A percentile compares a stretch with the other conserved stretches of the same genome.
phyloP scores from a whole-genome alignment of 2,329 filamentous ascomycete species.

The Beauveria pseudobassiana region DNA sequence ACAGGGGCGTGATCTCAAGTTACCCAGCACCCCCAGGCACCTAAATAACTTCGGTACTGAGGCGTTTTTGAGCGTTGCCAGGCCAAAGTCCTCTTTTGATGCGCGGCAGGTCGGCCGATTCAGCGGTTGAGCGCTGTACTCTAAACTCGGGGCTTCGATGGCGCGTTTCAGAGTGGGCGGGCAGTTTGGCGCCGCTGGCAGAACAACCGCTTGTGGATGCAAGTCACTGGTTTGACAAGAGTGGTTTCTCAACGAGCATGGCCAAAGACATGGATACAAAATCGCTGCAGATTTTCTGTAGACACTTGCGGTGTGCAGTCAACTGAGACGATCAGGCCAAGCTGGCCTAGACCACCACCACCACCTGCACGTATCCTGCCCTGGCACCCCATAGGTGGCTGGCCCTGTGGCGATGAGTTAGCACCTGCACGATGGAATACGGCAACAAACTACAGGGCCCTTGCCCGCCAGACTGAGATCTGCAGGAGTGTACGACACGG shows the following conservation, averaged over 20 bases:
- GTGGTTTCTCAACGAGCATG: too few relatives aligned
- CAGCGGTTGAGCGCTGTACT: too few relatives aligned
- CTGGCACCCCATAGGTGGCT: too few relatives aligned
- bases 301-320: background rate
- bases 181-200: background rate
- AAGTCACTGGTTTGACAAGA: too few relatives aligned
- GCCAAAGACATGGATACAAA: too few relatives aligned
- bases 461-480: background rate
- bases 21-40: too few relatives aligned
- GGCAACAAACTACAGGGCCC: background rate
- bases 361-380: background rate
- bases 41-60: background rate
- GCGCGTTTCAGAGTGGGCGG: background rate
- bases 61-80: background rate
- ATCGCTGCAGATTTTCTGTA: background rate
- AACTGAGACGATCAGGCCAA: background rate
- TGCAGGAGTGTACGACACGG: background rate
- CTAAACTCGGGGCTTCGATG: too few relatives aligned
- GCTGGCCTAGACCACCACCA: background rate
- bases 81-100: background rate
- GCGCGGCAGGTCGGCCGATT: too few relatives aligned
- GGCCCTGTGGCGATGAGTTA: background rate
- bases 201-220: background rate
- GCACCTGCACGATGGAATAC: background rate
- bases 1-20: background rate